Evolutionary conservation across 495 filamentous ascomycete genomes (phyloP), one percentile per base, ranked within the genome.

Genomic region (Cudoniella acicularis): DNA sequence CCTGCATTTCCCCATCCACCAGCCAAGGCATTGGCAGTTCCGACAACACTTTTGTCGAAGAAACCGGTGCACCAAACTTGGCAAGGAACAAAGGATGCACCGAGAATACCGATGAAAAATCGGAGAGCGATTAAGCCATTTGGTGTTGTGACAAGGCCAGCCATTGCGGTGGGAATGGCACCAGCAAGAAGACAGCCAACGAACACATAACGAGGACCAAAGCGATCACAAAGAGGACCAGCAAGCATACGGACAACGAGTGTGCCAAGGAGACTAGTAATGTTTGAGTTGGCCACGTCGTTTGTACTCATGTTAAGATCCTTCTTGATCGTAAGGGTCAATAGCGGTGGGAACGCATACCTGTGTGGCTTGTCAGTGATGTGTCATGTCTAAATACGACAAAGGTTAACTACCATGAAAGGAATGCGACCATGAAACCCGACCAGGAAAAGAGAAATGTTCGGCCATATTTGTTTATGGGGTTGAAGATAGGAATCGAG

Each of bases 1-100:
- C 93, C 93, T 36, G 92, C 82, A 60, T 97, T 98, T 36, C 93
- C 93, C 70, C 88, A 86, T 1, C 93, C 93, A 52, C 83, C 93
- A 11, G 91, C 86, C 1, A 98, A 73, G 8, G 91, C 87, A 67
- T 96, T 98, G 56, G 92, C 90, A 6, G 89, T 90, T 40, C 93
- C 93, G 23, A 98, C 89, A 17, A 97, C 83, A 66, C 90, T 95
- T 77, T 96, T 96, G 75, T 98, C 93, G 65, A 94, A 96, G 77
- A 92, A 97, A 1, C 88, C 92, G 0, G 93, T 96, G 23, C 87
- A 89, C 92, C 93, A 98, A 8, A 97, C 93, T 64, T 96, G 92
- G 70, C 93, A 97, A 1, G 93, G 93, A 1, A 98, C 92, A 61
- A 98, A 98, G 3, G 82, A 83, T 0, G 87, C 93, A 26, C 93